Conservation (phyloP, 164 flowering plant genomes). For the Taxillus chinensis region DNA sequence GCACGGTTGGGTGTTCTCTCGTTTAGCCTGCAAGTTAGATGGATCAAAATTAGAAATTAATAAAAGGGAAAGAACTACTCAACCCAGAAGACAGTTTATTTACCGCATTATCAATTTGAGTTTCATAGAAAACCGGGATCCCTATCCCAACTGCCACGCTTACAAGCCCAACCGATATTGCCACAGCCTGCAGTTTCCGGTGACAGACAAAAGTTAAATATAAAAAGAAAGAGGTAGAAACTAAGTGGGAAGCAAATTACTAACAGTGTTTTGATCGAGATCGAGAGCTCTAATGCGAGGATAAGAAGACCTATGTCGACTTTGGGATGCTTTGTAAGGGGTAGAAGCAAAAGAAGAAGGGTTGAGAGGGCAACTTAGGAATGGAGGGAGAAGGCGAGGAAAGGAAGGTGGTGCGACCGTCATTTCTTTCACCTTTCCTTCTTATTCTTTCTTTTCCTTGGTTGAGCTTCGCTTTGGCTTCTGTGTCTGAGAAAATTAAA, state of each 20-base stretch:
- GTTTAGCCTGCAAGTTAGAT: constrained; percentile 56
- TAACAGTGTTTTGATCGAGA: constrained; percentile 54
- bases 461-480: not conserved
- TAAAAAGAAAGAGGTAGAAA: not conserved
- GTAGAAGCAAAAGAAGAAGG: constrained; percentile 18
- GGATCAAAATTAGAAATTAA: too few species aligned
- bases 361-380: constrained; percentile 30
- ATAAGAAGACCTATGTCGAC: constrained; percentile 34
- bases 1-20: constrained; percentile 91
- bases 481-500: not conserved
- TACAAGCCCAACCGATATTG: constrained; percentile 73
- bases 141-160: constrained; percentile 92
- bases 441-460: not conserved
- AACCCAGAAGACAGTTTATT: not conserved
- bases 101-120: constrained; percentile 88
- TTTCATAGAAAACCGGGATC: constrained; percentile 83
- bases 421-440: not conserved
- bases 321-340: constrained; percentile 14
- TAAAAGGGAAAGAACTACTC: not conserved
- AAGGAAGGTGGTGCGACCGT: constrained; percentile 26
- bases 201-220: not conserved
- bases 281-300: constrained; percentile 50
- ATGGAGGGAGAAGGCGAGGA: constrained; percentile 35
- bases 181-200: constrained; percentile 44
- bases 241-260: not conserved